Conservation (phyloP, 176 grass and related monocot species). For the Rhipidocladum racemiflorum region DNA sequence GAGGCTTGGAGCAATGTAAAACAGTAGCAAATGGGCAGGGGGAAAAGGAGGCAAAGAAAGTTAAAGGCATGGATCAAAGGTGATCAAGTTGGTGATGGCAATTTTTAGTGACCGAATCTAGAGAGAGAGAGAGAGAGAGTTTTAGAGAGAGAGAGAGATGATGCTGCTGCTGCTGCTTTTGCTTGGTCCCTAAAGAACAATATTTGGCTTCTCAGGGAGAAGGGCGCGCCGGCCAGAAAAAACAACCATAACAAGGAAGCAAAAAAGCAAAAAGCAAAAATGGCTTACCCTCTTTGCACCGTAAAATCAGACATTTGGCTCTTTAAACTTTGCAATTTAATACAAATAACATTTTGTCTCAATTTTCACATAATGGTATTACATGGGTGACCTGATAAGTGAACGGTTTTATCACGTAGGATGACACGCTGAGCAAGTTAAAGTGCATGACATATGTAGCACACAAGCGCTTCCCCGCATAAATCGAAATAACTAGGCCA, state of each 20-base stretch:
- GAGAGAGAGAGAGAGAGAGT: background rate
- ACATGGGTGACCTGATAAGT: no score
- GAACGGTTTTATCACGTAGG: no score
- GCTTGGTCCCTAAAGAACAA: conserved; percentile 54
- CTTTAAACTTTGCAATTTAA: no score
- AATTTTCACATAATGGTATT: no score
- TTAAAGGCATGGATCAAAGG: conserved; percentile 51
- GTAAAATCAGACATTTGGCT: no score
- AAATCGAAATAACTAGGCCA: no score
- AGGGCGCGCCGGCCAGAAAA: background rate
- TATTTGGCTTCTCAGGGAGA: conserved; percentile 55
- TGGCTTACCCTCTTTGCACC: no score
- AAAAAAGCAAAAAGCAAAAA: conserved; percentile 1
- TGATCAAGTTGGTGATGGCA: conserved; percentile 50
- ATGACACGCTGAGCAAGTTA: no score
- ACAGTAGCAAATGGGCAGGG: conserved; percentile 38
- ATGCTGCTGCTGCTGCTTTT: conserved; percentile 39
- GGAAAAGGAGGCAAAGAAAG: conserved; percentile 39
- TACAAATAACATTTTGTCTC: no score
- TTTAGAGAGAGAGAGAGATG: background rate
- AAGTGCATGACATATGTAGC: no score
- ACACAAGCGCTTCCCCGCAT: no score
- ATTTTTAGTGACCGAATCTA: background rate
- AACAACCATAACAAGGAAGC: background rate
- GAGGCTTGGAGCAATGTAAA: background rate